Evolutionary conservation across 176 grass and related monocot species (phyloP), one percentile per base, ranked within the genome.

Genomic region (sorghum (Sorghum bicolor)): DNA sequence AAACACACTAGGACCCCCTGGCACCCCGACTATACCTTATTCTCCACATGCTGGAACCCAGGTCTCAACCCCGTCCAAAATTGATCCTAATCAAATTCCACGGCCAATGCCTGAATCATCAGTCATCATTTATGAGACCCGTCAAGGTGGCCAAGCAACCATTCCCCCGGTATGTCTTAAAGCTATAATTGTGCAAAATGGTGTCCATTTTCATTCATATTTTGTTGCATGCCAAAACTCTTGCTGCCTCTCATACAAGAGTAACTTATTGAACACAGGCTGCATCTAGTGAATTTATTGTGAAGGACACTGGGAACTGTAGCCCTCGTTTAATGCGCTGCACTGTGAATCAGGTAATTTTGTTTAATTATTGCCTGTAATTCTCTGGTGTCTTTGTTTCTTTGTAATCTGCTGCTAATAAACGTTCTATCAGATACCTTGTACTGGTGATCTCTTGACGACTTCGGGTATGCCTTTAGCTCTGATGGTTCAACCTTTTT

Each of bases 61-160:
- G 79, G 82, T 94, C 10, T 83, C 89, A 33, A 93, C 94, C 30
- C 90, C 88, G 8, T 97, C 91, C 6, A 97, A 94, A 78, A 97
- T 97, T 36, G 94, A 97, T 78, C 94, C 94, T 29, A 94, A 90
- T 86, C 94, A 97, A 84, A 94, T 97, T 78, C 94, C 94, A 13
- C 70, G 94, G 43, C 94, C 94, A 34, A 75, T 97, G 66, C 44
- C 91, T 55, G 88, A 86, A 83, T 79, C 91, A 22, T 92, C 91
- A 64, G 65, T 92, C 25, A 72, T 79, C 24, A 67, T 88, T 76
- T 94, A 92, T 76, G 91, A 97, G 75, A 97, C 94, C 38, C 94
- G 91, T 75, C 91, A 88, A 76, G 91, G 91, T 84, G 90, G 88
- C 73, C 87, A 90, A 86, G 89, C 92, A 64, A 90, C 73, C n/a